A percentile compares a stretch with the other conserved stretches of the same genome.
phyloP scores from a whole-genome alignment of 352 stramenopile species.

The Pythium rhizo-oryzae region DNA sequence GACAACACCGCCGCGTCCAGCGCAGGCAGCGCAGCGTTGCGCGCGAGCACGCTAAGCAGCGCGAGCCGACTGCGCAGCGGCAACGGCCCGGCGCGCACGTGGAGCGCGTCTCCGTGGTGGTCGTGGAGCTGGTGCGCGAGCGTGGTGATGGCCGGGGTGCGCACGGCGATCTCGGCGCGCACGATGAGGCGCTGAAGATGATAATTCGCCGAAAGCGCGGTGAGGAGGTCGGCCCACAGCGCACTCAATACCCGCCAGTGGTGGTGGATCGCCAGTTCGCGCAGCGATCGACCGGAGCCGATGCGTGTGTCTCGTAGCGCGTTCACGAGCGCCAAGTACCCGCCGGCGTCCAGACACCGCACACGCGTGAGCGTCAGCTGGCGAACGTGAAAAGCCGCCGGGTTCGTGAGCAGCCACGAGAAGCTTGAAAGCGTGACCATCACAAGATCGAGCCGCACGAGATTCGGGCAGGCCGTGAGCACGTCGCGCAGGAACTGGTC shows the following conservation, averaged over 20 bases:
- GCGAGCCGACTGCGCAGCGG: background rate
- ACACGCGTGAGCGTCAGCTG: background rate
- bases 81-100: background rate
- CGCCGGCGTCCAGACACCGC: background rate
- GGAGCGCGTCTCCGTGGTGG: conserved; percentile 1
- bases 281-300: background rate
- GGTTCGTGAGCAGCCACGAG: background rate
- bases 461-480: background rate
- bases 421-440: conserved; percentile 2
- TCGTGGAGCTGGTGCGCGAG: background rate
- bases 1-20: conserved; percentile 4
- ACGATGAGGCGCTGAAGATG: conserved; percentile 1
- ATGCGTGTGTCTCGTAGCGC: background rate
- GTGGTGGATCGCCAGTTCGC: background rate
- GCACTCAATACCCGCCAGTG: background rate
- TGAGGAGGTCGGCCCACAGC: background rate
- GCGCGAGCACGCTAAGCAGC: background rate
- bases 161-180: background rate
- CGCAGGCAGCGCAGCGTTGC: background rate
- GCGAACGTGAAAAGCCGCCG: background rate
- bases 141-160: background rate
- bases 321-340: background rate
- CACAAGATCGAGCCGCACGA: conserved; percentile 7
- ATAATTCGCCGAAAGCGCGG: background rate
- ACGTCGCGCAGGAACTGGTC: background rate